These are phyloP conservation scores for Rhynchospora pubera DNA, from an alignment of 176 grass and related monocot species.

Conservation along the genomic window DNA sequence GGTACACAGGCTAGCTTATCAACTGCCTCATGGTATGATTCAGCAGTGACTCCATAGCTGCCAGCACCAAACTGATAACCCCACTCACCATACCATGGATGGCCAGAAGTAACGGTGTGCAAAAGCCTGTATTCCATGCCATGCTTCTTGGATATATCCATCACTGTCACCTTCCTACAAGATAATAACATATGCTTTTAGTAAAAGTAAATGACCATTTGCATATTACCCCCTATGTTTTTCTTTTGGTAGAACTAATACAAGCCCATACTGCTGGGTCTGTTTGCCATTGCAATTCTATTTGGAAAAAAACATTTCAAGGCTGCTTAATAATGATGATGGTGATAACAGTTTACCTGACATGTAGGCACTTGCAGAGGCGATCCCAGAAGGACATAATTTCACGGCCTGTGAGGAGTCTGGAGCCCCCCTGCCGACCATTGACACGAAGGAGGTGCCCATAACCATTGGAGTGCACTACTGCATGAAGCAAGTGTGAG, in stretches of 20 bases:
- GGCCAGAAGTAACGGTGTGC: conserved; percentile 62
- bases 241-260: background rate
- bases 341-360: conserved; percentile 41
- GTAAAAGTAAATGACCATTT: background rate
- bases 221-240: background rate
- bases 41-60: conserved; percentile 67
- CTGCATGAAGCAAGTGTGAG: conserved; percentile 76
- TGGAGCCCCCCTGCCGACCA: conserved; percentile 82
- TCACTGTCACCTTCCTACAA: conserved; percentile 86
- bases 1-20: conserved; percentile 50
- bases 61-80: conserved; percentile 92
- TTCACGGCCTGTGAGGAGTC: conserved; percentile 61
- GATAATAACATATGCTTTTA: background rate
- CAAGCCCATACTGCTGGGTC: no score
- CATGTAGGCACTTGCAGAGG: conserved; percentile 64
- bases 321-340: background rate
- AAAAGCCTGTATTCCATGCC: conserved; percentile 92
- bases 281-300: background rate
- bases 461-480: conserved; percentile 91
- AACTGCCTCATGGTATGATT: conserved; percentile 61
- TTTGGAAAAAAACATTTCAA: background rate
- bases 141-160: conserved; percentile 95
- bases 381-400: conserved; percentile 96
- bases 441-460: conserved; percentile 95
- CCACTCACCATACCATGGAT: conserved; percentile 94